Evolutionary conservation across 225 moss, liverwort and hornwort species (phyloP).

Genomic region (Thuidium tamariscinum): DNA sequence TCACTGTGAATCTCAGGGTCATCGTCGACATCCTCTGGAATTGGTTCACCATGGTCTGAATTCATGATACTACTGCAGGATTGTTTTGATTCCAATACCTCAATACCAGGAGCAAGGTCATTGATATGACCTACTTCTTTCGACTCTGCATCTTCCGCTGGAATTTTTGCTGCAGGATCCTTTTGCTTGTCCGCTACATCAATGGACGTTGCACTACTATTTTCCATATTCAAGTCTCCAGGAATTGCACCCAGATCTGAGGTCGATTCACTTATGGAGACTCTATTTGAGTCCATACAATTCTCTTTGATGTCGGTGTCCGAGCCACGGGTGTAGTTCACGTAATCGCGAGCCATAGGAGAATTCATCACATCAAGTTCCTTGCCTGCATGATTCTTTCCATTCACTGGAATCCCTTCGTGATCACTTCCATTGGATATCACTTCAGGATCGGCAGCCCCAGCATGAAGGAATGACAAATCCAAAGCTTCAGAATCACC

Average conservation of each 20-base stretch:
- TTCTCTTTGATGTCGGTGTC: neutral
- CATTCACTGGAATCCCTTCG: neutral
- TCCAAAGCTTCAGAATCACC: slow-evolving; percentile 26
- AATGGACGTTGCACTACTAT: neutral
- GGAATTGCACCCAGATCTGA: neutral
- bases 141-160: neutral
- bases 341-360: slow-evolving; percentile 29
- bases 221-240: neutral
- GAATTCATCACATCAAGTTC: slow-evolving; percentile 7
- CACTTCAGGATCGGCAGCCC: slow-evolving; percentile 21
- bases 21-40: neutral
- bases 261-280: neutral
- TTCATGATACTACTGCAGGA: neutral
- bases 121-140: neutral
- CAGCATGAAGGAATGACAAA: slow-evolving; percentile 15
- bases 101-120: neutral
- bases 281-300: neutral
- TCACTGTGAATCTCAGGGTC: neutral
- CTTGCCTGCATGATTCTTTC: neutral
- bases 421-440: neutral
- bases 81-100: neutral
- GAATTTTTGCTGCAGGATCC: neutral
- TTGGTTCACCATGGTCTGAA: neutral
- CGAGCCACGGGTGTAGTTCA: slow-evolving; percentile 28
- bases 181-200: neutral